Conservation (phyloP, 2,329 filamentous ascomycete species). For the Aspergillus fijiensis region DNA sequence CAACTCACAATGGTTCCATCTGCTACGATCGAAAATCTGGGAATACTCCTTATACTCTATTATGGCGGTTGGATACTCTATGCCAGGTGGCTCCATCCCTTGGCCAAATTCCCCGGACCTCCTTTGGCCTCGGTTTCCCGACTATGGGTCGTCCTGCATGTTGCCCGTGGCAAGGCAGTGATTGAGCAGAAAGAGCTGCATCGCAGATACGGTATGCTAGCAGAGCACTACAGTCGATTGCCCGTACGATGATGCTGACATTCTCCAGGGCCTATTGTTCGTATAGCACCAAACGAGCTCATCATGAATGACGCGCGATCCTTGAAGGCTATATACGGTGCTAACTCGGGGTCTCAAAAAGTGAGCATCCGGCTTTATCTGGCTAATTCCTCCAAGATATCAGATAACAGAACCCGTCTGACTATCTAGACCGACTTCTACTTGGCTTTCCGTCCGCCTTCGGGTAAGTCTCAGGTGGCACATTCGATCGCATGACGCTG, state of each 20-base stretch:
- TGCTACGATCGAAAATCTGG: background rate
- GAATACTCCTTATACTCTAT: conserved; percentile 1
- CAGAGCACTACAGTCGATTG: too few relatives aligned
- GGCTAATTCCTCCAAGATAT: accelerated
- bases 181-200: conserved; percentile 22
- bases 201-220: conserved; percentile 15
- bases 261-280: conserved; percentile 18
- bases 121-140: conserved; percentile 27
- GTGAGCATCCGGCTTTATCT: background rate
- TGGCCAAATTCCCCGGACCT: conserved; percentile 21
- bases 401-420: background rate
- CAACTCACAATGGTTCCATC: background rate
- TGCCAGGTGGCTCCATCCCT: conserved; percentile 21
- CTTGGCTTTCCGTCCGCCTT: conserved; percentile 21
- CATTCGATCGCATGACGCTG: background rate
- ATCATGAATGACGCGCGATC: conserved; percentile 24
- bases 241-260: background rate
- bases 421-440: conserved; percentile 30
- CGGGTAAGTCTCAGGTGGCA: conserved; percentile 6
- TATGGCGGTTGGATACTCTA: conserved; percentile 27
- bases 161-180: conserved; percentile 23
- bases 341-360: conserved; percentile 18
- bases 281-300: conserved; percentile 26
- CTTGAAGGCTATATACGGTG: conserved; percentile 25
- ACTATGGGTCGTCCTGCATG: conserved; percentile 26